Evolutionary conservation across 2,329 filamentous ascomycete species (phyloP).

Genomic region (Bipolaris sorokiniana): DNA sequence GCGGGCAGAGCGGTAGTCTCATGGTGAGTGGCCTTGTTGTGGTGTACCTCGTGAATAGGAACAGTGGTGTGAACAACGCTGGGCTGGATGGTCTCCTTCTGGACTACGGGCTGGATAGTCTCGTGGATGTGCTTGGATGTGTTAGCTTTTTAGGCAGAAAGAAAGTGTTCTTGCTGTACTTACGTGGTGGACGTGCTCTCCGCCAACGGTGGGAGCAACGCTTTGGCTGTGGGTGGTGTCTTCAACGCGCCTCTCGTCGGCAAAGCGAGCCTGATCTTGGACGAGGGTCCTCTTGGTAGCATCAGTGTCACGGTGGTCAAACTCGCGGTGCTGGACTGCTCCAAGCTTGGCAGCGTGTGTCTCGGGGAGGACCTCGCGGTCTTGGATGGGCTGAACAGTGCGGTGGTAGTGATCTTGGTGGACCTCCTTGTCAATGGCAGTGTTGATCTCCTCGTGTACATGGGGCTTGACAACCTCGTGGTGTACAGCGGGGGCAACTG

Average conservation of each 20-base stretch:
- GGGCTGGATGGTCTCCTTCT: slow-evolving; percentile 72
- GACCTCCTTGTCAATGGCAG: slow-evolving; percentile 70
- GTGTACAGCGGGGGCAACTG: slow-evolving; percentile 64
- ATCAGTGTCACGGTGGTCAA: slow-evolving; percentile 65
- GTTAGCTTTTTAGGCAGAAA: slow-evolving; percentile 11
- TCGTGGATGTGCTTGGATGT: slow-evolving; percentile 63
- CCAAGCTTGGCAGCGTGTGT: slow-evolving; percentile 66
- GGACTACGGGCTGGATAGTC: slow-evolving; percentile 71
- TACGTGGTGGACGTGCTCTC: slow-evolving; percentile 68
- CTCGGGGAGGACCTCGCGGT: slow-evolving; percentile 65
- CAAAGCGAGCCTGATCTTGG: slow-evolving; percentile 62
- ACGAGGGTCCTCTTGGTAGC: slow-evolving; percentile 35
- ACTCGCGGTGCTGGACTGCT: slow-evolving; percentile 65
- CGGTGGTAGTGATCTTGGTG: slow-evolving; percentile 77
- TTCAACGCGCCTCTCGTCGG: slow-evolving; percentile 56
- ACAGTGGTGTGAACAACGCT: slow-evolving; percentile 73
- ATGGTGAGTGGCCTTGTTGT: slow-evolving; percentile 71
- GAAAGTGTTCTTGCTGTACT: not conserved
- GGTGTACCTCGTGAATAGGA: slow-evolving; percentile 74
- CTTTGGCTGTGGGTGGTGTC: slow-evolving; percentile 58
- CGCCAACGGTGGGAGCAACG: slow-evolving; percentile 58
- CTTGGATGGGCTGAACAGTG: slow-evolving; percentile 67
- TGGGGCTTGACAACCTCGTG: slow-evolving; percentile 66
- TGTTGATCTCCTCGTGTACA: slow-evolving; percentile 66
- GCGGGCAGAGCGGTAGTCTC: slow-evolving; percentile 67